Base-by-base conservation (phyloP, 2,329 filamentous ascomycete species). In the Xylaria sp. region DNA sequence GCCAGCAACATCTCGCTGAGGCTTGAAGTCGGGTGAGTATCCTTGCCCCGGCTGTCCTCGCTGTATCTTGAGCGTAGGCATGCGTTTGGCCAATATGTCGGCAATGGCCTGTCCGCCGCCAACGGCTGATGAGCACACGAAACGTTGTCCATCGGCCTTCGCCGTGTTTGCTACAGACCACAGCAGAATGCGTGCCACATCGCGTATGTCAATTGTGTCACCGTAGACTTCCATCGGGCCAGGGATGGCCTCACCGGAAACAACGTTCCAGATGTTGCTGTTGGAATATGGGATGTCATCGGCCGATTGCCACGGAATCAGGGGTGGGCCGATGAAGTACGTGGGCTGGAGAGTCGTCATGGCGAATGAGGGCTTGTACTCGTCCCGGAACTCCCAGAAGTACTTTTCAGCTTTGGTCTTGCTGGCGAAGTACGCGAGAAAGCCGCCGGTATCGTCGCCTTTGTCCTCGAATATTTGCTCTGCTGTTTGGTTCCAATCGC, bases 151-250 rank as follows among this genome's bases (percentile, higher is more conserved):
- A 44, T 70, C 66, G 2, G 69, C 65, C 9, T 55, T 50, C 4
- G 57, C 9, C 2, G 67, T 65, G 52, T 70, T 58, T 19, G 57
- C 23, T 3, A 63, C 65, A 7, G 69, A 63, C 69, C 69, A 71
- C 8, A 70, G 37, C 18, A 69, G 48, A 47, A 71, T 64, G 9
- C 69, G 66, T 23, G 69, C 69, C 23, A 71, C 66, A 54, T 71
- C 70, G 42, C 67, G 59, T 30, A 71, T 51, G 50, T 71, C 70
- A 5, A 71, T 54, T 2, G 59, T 66, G 16, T 64, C 61, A 7
- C 66, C 62, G 54, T 67, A 69, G 1, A 66, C 9, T n/a, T 65
- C 54, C 63, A 65, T 65, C 1, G 66, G 62, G 7, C 57, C 63
- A 4, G 67, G 66, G 30, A 69, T 39, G 10, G 67, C 66, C 46